phyloP scores from a whole-genome alignment of 768 basidiomycete species.

The Mycena galopus region DNA sequence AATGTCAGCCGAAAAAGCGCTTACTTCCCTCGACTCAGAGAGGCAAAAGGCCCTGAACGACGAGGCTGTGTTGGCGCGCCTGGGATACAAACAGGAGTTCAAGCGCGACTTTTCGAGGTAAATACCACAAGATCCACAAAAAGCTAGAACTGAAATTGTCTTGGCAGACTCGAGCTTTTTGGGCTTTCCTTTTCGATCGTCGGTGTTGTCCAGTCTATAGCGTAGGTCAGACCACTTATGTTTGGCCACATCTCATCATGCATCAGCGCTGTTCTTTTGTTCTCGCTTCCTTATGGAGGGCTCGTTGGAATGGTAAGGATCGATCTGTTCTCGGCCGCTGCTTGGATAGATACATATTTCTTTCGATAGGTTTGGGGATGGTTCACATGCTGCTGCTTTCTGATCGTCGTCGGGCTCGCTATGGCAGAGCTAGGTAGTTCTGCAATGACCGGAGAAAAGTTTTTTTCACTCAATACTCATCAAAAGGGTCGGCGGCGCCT shows the following conservation, averaged over 20 bases:
- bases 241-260: too few species aligned
- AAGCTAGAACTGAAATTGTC: too few species aligned
- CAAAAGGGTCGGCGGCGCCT: conserved; percentile 66
- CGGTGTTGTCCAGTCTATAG: conserved; percentile 65
- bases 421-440: conserved; percentile 68
- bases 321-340: too few species aligned
- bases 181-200: conserved; percentile 66
- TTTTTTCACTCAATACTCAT: too few species aligned
- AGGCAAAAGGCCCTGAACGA: conserved; percentile 18
- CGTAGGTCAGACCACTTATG: too few species aligned
- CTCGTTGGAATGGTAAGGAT: conserved; percentile 60
- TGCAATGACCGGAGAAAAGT: too few species aligned
- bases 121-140: too few species aligned
- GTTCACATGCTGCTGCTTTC: conserved; percentile 60
- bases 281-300: conserved; percentile 63
- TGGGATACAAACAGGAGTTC: conserved; percentile 59
- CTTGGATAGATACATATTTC: too few species aligned
- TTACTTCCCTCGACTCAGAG: too few species aligned
- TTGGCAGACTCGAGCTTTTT: conserved; percentile 63
- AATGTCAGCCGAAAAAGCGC: too few species aligned
- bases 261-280: conserved; percentile 38
- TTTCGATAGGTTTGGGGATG: conserved; percentile 50
- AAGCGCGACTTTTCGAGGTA: conserved; percentile 50
- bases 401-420: conserved; percentile 60
- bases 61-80: conserved; percentile 46